Evolutionary conservation across 306 rosid genomes (phyloP), one percentile per base, ranked within the genome.

Genomic region (Vigna hirtella): DNA sequence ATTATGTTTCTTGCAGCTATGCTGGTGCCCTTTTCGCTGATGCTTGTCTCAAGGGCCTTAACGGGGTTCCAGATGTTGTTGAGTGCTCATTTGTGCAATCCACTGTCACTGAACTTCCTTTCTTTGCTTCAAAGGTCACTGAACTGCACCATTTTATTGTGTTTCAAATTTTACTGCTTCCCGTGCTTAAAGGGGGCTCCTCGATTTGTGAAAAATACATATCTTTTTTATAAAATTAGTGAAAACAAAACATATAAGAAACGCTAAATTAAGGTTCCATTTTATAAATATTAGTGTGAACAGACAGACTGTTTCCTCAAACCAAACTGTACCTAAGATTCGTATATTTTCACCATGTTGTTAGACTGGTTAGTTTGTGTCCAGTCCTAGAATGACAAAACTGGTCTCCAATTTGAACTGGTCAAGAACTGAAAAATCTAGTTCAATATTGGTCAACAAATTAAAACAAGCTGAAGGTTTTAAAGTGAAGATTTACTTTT

Each of bases 1-100:
- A 10, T 65, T 17, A 40, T 38, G 78, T 10, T 43, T 83, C 72
- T 85, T 79, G 83, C 87, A 93, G 98, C 40, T 94, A 92, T 86
- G 98, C 97, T 59, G 98, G 99, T 73, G 98, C 98, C 45, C 71
- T 95, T n/a, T 95, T 93, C 22, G 98, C 99, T 1, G 99, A 95
- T 83, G 98, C 99, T 73, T 95, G 99, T 85, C 90, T 95, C 66
- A 95, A 95, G 93, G 99, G 99, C 55, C 96, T 93, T 34, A 95
- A 95, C 66, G 99, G 99, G 9, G 98, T 95, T 48, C 98, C 98
- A 16, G 99, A 95, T 86, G 98, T 95, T 53, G 96, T 93, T 66
- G 99, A 93, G 85, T 95, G 99, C 76, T 91, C 99, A 13, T 95
- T 18, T 74, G 99, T 95, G 78, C 98, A 95, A 84, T 95, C 99